phyloP scores from a whole-genome alignment of 192 early-diverging fungal genomes.

The Lobosporangium transversale region DNA sequence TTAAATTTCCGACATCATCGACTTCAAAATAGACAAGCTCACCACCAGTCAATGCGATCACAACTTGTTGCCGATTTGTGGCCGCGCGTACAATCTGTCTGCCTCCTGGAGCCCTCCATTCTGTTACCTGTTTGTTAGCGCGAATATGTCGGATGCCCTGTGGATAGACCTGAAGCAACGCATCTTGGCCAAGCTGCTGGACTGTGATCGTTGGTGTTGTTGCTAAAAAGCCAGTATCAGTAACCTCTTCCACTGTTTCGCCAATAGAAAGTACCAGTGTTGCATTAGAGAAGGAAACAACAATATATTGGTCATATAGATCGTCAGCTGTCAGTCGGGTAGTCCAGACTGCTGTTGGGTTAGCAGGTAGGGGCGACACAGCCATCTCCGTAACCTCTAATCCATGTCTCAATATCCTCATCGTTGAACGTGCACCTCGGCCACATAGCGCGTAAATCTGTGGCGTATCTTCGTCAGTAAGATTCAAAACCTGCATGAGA shows the following conservation, averaged over 20 bases:
- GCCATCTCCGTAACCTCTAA: slow-evolving; percentile 93
- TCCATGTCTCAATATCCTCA: slow-evolving; percentile 92
- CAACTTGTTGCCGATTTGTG: slow-evolving; percentile 84
- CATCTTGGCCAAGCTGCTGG: slow-evolving; percentile 85
- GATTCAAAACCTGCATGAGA: slow-evolving; percentile 72
- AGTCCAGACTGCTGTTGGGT: slow-evolving; percentile 93
- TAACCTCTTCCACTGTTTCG: slow-evolving; percentile 92
- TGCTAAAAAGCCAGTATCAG: slow-evolving; percentile 88
- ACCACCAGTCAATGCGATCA: slow-evolving; percentile 83
- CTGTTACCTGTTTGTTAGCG: slow-evolving; percentile 86
- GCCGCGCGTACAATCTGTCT: slow-evolving; percentile 81
- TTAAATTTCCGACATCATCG: slow-evolving; percentile 79
- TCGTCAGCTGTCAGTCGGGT: slow-evolving; percentile 59
- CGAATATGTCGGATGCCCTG: slow-evolving; percentile 91
- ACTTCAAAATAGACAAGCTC: slow-evolving; percentile 96
- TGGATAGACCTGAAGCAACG: slow-evolving; percentile 88
- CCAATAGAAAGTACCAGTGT: slow-evolving; percentile 94
- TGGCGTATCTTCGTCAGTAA: slow-evolving; percentile 91
- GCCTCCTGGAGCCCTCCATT: slow-evolving; percentile 90
- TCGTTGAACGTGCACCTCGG: slow-evolving; percentile 78
- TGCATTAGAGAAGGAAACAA: slow-evolving; percentile 92
- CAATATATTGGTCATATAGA: slow-evolving; percentile 80
- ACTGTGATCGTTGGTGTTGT: slow-evolving; percentile 87
- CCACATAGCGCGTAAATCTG: slow-evolving; percentile 95
- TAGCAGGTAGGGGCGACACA: slow-evolving; percentile 91